These are phyloP conservation scores for Erythrobasidium hasegawianum DNA, from an alignment of 1,284 basidiomycete species.

Conservation along the genomic window DNA sequence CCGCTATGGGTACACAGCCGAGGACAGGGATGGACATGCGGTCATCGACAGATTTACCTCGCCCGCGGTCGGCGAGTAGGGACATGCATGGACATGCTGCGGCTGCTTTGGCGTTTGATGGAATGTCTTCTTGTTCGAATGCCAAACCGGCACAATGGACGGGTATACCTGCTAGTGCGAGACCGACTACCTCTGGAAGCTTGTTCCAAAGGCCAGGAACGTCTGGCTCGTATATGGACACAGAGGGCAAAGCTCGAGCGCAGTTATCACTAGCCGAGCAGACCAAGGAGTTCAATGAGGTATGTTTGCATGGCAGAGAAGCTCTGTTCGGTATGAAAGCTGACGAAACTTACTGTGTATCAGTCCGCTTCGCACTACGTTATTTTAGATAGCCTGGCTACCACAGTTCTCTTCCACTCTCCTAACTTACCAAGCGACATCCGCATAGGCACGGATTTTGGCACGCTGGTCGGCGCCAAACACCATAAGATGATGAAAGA, in stretches of 20 bases:
- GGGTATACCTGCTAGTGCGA: conserved; percentile 3
- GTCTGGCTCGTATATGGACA: conserved; percentile 26
- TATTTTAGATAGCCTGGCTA: conserved; percentile 22
- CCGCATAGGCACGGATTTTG: conserved; percentile 9
- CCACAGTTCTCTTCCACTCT: conserved; percentile 26
- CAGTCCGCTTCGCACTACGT: conserved; percentile 25
- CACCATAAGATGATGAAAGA: conserved; percentile 14
- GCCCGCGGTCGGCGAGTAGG: conserved; percentile 20
- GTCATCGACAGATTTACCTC: not conserved
- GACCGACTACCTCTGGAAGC: conserved; percentile 18
- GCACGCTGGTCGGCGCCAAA: conserved; percentile 17
- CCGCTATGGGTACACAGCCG: no score
- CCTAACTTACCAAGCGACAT: conserved; percentile 17
- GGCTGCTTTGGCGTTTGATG: conserved; percentile 33
- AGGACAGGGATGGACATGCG: no score
- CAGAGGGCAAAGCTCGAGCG: conserved; percentile 16
- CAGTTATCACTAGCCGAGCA: conserved; percentile 30
- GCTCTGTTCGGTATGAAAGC: no score
- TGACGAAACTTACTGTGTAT: no score
- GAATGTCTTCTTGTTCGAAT: conserved; percentile 6
- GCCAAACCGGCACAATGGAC: conserved; percentile 14
- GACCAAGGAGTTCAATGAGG: conserved; percentile 35
- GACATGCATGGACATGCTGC: conserved; percentile 34
- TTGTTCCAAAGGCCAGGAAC: conserved; percentile 28
- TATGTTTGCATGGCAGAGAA: no score